These are phyloP conservation scores for Stagonosporopsis rhizophila DNA, from an alignment of 2,329 filamentous ascomycete genomes.

Conservation along the genomic window DNA sequence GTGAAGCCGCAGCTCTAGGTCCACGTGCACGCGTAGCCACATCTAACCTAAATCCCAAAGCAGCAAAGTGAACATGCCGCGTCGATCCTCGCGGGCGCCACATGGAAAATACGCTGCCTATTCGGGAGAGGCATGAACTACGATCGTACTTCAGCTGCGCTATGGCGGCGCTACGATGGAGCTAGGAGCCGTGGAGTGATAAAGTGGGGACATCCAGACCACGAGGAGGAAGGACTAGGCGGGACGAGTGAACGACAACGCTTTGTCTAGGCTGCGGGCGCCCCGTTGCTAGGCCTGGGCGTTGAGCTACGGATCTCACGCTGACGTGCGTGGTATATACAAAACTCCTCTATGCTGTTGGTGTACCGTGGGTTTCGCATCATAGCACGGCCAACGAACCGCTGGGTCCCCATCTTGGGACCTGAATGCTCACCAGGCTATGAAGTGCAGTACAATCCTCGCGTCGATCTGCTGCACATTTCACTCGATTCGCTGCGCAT, in stretches of 20 bases:
- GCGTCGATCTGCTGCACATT: not conserved
- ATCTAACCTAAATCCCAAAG: not conserved
- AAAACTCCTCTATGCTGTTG: too few species aligned
- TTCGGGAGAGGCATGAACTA: not conserved
- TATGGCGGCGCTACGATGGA: not conserved
- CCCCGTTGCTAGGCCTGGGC: not conserved
- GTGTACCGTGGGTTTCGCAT: too few species aligned
- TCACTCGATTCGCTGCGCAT: not conserved
- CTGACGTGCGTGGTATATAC: not conserved
- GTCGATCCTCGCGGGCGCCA: conserved; percentile 8
- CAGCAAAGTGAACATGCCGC: conserved; percentile 1
- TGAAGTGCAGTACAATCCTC: too few species aligned
- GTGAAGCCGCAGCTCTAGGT: conserved; percentile 2
- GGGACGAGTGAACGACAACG: not conserved
- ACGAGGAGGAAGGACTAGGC: not conserved
- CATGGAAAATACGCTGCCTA: conserved; percentile 4
- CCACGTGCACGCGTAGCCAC: conserved; percentile 3
- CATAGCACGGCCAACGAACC: too few species aligned
- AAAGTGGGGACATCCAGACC: not conserved
- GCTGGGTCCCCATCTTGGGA: too few species aligned
- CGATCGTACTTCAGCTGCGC: not conserved
- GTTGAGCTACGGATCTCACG: not conserved
- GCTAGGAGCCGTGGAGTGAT: not conserved
- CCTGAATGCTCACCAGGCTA: too few species aligned
- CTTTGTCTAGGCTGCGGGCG: not conserved